Conservation (phyloP, 2,329 filamentous ascomycete genomes). For the Fusarium tupiense region DNA sequence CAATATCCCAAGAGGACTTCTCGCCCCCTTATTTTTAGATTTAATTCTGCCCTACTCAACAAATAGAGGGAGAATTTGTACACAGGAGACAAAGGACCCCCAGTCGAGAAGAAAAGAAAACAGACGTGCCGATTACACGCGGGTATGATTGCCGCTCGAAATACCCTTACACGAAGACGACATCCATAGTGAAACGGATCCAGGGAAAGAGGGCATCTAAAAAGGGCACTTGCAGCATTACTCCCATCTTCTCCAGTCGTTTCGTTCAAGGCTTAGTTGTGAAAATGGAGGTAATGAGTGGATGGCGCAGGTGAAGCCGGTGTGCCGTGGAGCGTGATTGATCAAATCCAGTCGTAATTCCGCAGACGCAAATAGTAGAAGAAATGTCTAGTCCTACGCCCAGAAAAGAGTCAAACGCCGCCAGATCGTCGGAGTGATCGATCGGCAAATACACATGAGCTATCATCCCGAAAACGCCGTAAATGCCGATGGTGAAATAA, state of each 20-base stretch:
- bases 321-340: constrained; percentile 40
- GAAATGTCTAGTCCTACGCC: constrained; percentile 51
- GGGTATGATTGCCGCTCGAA: constrained; percentile 24
- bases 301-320: constrained; percentile 50
- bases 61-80: constrained; percentile 32
- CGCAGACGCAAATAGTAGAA: constrained; percentile 41
- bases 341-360: constrained; percentile 47
- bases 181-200: neutral
- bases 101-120: constrained; percentile 35
- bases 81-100: constrained; percentile 38
- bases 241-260: constrained; percentile 39
- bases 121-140: constrained; percentile 36
- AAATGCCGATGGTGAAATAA: constrained; percentile 50
- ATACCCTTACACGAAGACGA: constrained; percentile 13
- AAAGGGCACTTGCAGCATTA: constrained; percentile 23
- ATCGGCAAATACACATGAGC: constrained; percentile 51
- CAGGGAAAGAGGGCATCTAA: constrained; percentile 11
- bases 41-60: constrained; percentile 5
- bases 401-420: constrained; percentile 50
- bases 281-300: constrained; percentile 50
- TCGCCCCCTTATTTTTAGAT: constrained; percentile 36
- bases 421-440: constrained; percentile 46
- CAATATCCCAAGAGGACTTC: constrained; percentile 35
- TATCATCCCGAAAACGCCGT: constrained; percentile 55
- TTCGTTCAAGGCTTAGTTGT: constrained; percentile 43